Evolutionary conservation across 2,329 filamentous ascomycete species (phyloP), one percentile per base, ranked within the genome.

Genomic region (Fusarium oxysporum): DNA sequence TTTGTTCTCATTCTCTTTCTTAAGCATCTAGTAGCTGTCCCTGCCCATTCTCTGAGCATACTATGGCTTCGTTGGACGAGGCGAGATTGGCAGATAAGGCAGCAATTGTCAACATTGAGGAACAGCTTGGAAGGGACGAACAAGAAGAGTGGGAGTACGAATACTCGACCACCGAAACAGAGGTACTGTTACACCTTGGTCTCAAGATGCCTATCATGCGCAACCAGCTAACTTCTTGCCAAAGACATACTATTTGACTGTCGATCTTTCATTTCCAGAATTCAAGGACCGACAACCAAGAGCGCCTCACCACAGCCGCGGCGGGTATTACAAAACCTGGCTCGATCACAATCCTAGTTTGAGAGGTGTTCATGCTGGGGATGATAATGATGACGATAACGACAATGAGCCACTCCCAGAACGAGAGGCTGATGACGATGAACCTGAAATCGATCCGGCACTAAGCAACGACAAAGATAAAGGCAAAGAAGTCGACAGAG

Each of bases 81-180:
- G 53, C 50, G 12, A 59, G 23, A n/a, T 37, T 72, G 23, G 73
- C 71, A 25, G 70, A 80, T 19, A 70, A 71, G 45, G 71, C 80
- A 7, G 80, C 76, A 14, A 76, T 77, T 13, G 57, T 82, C 47
- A 53, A 63, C 12, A 53, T 82, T 33, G 77, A 82, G 37, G 76
- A 80, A n/a, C 73, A 79, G 41, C 62, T 79, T 21, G 64, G 71
- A 30, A 68, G 69, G 14, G 83, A 84, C 33, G 86, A 85, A 10
- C 84, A 90, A 66, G 88, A 91, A 54, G 89, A 91, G 56, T 92
- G 89, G 89, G 90, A 92, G 76, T 92, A 91, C 72, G 90, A 92
- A 73, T 92, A 92, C 76, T 92, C 90, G 0, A 81, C 83, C 6
- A 90, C 88, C 0, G 89, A 92, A 76, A 90, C 86, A 19, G 90